phyloP scores from a whole-genome alignment of 2,329 filamentous ascomycete genomes.

The Penicillium sp. region DNA sequence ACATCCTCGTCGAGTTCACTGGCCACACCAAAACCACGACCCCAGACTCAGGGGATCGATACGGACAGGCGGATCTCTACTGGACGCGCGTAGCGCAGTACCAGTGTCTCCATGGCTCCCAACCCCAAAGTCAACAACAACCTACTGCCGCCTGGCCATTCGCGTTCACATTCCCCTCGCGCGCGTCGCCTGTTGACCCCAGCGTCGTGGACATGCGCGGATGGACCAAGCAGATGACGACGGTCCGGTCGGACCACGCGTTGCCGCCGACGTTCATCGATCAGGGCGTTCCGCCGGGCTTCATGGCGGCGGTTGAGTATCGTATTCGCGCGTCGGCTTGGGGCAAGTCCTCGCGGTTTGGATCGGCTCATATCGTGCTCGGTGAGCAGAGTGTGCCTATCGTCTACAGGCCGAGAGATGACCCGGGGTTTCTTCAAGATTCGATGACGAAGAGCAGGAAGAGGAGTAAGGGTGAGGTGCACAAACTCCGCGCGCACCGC shows the following conservation, averaged over 20 bases:
- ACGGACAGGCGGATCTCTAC: background rate
- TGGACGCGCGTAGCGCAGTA: background rate
- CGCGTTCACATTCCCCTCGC: background rate
- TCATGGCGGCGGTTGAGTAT: background rate
- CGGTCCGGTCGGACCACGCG: background rate
- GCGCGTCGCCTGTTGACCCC: background rate
- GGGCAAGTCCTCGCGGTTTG: background rate
- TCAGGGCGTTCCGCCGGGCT: background rate
- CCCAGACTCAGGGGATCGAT: background rate
- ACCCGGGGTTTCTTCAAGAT: background rate
- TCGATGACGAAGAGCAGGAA: background rate
- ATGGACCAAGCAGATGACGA: background rate
- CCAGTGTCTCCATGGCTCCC: background rate
- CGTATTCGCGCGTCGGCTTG: background rate
- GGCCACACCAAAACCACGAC: conserved; percentile 2
- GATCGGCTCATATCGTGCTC: background rate
- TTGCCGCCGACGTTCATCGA: background rate
- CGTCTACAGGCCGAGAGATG: background rate
- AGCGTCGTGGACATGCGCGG: background rate
- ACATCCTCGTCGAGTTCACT: background rate
- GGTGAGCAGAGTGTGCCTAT: background rate
- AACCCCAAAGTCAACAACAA: background rate
- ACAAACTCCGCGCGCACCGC: background rate
- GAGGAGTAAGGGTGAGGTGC: background rate
- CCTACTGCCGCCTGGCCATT: background rate